Evolutionary conservation across 257 asterid genomes (phyloP).

Genomic region (Solanum sejunctum): DNA sequence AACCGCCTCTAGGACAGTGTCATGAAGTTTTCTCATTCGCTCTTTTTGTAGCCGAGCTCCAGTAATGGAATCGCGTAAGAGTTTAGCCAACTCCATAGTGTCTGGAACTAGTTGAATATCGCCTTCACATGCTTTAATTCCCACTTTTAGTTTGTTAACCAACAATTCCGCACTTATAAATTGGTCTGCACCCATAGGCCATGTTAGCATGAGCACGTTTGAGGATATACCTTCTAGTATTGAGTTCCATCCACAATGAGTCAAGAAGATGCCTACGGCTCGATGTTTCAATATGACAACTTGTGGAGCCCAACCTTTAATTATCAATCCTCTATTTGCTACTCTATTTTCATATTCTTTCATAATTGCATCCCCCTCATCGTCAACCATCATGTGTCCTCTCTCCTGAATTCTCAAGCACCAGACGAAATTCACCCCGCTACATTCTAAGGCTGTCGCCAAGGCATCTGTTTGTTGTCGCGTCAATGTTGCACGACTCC

Average conservation of each 20-base stretch:
- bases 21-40: neutral
- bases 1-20: constrained; percentile 29
- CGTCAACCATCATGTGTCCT: neutral
- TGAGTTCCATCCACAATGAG: constrained; percentile 77
- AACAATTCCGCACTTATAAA: constrained; percentile 34
- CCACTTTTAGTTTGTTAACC: constrained; percentile 46
- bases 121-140: constrained; percentile 49
- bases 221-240: constrained; percentile 36
- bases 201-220: constrained; percentile 57
- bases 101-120: constrained; percentile 20
- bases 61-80: constrained; percentile 20
- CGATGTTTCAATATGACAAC: constrained; percentile 1
- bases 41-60: neutral
- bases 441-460: constrained; percentile 2
- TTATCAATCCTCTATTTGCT: constrained; percentile 10
- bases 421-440: constrained; percentile 17
- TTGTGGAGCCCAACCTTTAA: constrained; percentile 19
- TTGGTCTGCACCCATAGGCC: constrained; percentile 87
- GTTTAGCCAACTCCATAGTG: constrained; percentile 17
- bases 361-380: neutral
- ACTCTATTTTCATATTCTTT: constrained; percentile 6
- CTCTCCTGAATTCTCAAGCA: neutral
- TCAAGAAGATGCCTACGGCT: constrained; percentile 25
- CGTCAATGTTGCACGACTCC: neutral
- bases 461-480: neutral